Evolutionary conservation across 2,329 filamentous ascomycete genomes (phyloP).

Genomic region (Trichophyton mentagrophytes): DNA sequence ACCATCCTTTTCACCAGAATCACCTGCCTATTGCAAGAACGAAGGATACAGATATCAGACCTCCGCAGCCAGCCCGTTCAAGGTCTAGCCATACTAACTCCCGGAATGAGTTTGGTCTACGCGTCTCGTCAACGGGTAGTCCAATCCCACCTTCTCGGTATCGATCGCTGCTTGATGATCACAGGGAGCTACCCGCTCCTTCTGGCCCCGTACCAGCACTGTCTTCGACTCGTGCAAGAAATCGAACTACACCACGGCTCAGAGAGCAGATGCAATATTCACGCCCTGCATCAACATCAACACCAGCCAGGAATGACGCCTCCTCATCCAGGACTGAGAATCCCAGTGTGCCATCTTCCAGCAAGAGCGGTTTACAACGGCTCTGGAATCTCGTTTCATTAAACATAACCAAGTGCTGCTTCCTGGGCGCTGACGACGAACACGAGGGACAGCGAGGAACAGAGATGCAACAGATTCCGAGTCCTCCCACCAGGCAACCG

Average conservation of each 20-base stretch:
- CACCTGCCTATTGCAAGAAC: slow-evolving; percentile 17
- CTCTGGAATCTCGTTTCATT: slow-evolving; percentile 1
- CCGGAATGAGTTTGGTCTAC: neutral
- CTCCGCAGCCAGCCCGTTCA: neutral
- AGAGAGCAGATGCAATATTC: neutral
- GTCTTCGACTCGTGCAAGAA: neutral
- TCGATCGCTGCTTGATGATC: neutral
- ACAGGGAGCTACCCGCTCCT: neutral
- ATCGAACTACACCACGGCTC: neutral
- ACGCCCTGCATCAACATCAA: neutral
- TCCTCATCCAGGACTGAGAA: neutral
- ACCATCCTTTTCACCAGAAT: slow-evolving; percentile 26
- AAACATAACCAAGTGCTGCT: neutral
- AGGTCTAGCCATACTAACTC: neutral
- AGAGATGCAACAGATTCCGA: neutral
- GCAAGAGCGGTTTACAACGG: neutral
- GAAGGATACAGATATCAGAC: neutral
- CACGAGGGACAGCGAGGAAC: neutral
- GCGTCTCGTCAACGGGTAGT: neutral
- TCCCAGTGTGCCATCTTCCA: neutral
- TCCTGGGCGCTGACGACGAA: slow-evolving; percentile 1
- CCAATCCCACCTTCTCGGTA: neutral
- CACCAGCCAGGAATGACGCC: neutral
- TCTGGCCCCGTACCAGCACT: neutral
- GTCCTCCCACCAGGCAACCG: neutral